A percentile compares a stretch with the other conserved stretches of the same genome.
phyloP scores from a whole-genome alignment of 2,329 filamentous ascomycete genomes.

The Penicillium occitanis region DNA sequence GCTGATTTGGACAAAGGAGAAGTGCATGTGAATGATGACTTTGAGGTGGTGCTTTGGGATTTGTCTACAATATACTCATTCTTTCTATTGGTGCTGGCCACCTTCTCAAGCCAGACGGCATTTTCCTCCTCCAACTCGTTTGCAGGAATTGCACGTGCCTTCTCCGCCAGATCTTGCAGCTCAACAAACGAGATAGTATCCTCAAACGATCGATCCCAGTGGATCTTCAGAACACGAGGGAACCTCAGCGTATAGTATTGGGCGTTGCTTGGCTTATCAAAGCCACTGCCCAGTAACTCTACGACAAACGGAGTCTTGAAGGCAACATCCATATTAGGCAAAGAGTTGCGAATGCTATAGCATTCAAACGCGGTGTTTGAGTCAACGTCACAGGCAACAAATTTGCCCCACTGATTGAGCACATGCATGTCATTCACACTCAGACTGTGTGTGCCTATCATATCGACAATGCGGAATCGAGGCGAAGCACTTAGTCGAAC shows the following conservation, averaged over 20 bases:
- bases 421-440: conserved; percentile 53
- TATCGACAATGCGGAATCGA: conserved; percentile 65
- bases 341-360: conserved; percentile 44
- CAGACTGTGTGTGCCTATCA: conserved; percentile 54
- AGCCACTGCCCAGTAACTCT: conserved; percentile 77
- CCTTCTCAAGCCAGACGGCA: conserved; percentile 58
- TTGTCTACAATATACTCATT: conserved; percentile 28
- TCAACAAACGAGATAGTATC: conserved; percentile 70
- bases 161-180: conserved; percentile 64
- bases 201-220: conserved; percentile 68
- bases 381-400: conserved; percentile 43
- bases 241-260: conserved; percentile 75
- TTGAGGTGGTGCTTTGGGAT: conserved; percentile 29
- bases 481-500: conserved; percentile 53
- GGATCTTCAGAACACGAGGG: conserved; percentile 72
- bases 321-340: conserved; percentile 43
- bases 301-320: conserved; percentile 74
- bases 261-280: conserved; percentile 68
- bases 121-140: conserved; percentile 62
- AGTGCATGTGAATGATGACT: conserved; percentile 22
- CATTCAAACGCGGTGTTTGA: conserved; percentile 44
- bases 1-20: conserved; percentile 15
- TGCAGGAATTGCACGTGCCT: conserved; percentile 52
- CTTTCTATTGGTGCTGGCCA: conserved; percentile 55
- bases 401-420: conserved; percentile 51